Percentiles rank a stretch among this genome's conserved stretches.
phyloP scores from a whole-genome alignment of 1,139 yeast species.

The Keqinozyma sinolaborantium region DNA sequence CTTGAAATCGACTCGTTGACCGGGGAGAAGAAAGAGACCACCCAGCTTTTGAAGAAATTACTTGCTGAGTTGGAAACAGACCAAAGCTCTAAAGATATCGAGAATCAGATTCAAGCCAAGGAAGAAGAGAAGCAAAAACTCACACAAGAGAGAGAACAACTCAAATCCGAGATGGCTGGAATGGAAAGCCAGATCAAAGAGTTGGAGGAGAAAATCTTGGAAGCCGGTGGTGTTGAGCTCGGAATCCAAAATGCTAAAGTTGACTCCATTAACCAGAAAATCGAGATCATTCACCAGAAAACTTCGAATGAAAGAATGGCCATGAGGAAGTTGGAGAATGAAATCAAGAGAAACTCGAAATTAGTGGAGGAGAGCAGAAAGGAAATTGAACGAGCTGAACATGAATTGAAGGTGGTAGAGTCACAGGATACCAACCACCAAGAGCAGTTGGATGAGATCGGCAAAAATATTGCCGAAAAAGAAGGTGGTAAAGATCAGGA shows the following conservation, averaged over 20 bases:
- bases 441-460: conserved; percentile 30
- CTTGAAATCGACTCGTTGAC: conserved; percentile 67
- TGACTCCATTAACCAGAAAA: conserved; percentile 66
- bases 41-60: conserved; percentile 28
- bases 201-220: conserved; percentile 77
- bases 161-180: conserved; percentile 55
- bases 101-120: conserved; percentile 36
- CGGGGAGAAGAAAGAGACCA: conserved; percentile 43
- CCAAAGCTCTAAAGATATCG: conserved; percentile 20
- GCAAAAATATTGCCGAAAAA: conserved; percentile 19
- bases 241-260: conserved; percentile 81
- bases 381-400: conserved; percentile 28
- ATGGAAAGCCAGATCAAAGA: conserved; percentile 55
- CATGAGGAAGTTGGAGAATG: conserved; percentile 65
- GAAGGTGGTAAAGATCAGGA: conserved; percentile 27
- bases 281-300: conserved; percentile 59
- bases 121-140: conserved; percentile 31
- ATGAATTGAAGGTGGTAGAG: conserved; percentile 25
- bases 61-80: conserved; percentile 33
- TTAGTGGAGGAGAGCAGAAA: conserved; percentile 40
- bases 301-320: conserved; percentile 59
- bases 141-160: conserved; percentile 32
- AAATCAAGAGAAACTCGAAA: conserved; percentile 51
- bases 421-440: conserved; percentile 30
- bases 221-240: conserved; percentile 86